Evolutionary conservation across 2,329 filamentous ascomycete species (phyloP).

Genomic region (Sclerotinia borealis): DNA sequence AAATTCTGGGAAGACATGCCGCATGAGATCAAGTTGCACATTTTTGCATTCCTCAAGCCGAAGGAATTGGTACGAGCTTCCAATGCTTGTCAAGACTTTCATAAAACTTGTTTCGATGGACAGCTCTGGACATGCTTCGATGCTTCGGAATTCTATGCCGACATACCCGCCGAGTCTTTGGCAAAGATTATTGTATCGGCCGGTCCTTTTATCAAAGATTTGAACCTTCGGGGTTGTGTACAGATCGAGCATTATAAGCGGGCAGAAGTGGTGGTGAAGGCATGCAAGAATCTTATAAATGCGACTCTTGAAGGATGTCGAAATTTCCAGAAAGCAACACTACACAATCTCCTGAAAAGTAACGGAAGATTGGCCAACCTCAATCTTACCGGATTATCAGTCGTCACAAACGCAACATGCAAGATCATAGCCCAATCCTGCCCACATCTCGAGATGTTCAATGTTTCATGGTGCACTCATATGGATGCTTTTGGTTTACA

Average conservation of each 20-base stretch:
- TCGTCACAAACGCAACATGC: conserved; percentile 78
- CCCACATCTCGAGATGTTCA: conserved; percentile 73
- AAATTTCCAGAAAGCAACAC: conserved; percentile 71
- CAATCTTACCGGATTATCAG: conserved; percentile 76
- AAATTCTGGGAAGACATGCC: conserved; percentile 80
- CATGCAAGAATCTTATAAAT: conserved; percentile 80
- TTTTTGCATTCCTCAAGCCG: conserved; percentile 70
- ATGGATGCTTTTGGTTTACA: conserved; percentile 73
- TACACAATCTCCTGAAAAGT: conserved; percentile 67
- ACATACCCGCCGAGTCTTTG: conserved; percentile 78
- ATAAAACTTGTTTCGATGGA: conserved; percentile 84
- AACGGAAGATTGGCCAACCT: conserved; percentile 77
- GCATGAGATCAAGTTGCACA: conserved; percentile 70
- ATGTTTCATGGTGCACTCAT: conserved; percentile 89
- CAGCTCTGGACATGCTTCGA: conserved; percentile 88
- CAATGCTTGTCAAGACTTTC: conserved; percentile 69
- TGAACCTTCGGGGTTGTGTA: conserved; percentile 87
- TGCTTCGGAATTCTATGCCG: conserved; percentile 76
- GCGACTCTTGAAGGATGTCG: conserved; percentile 85
- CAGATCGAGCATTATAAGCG: conserved; percentile 80
- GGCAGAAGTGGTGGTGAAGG: conserved; percentile 69
- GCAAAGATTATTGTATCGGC: conserved; percentile 78
- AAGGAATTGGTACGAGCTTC: conserved; percentile 77
- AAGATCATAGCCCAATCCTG: conserved; percentile 79
- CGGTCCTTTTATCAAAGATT: conserved; percentile 82